These are phyloP conservation scores for Pythium phragmiticola DNA, from an alignment of 352 stramenopile genomes.

Conservation along the genomic window DNA sequence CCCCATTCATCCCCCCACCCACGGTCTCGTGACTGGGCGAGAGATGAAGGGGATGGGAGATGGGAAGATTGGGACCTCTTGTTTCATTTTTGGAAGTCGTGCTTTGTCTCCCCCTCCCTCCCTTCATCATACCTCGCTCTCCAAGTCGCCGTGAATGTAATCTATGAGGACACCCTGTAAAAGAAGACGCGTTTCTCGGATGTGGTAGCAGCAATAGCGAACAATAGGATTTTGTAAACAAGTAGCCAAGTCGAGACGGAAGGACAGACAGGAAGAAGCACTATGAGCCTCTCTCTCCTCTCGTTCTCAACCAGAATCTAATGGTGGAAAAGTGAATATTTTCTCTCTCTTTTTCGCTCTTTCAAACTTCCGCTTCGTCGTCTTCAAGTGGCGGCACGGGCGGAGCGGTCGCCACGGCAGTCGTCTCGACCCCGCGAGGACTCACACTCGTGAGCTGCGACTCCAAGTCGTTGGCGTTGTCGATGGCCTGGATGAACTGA, in stretches of 20 bases:
- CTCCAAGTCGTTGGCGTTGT: conserved; percentile 54
- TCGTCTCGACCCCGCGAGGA: conserved; percentile 3
- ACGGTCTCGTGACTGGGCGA: background rate
- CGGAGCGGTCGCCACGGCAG: background rate
- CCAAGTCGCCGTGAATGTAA: conserved; percentile 23
- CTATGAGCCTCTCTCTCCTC: conserved; percentile 15
- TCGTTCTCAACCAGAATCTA: conserved; percentile 5
- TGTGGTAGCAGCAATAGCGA: conserved; percentile 26
- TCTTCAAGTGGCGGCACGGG: background rate
- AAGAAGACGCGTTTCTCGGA: conserved; percentile 25
- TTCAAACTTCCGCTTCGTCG: conserved; percentile 1
- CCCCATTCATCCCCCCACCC: conserved; percentile 1
- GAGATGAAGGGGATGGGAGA: background rate
- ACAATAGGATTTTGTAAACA: conserved; percentile 32
- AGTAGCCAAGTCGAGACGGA: conserved; percentile 8
- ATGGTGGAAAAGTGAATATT: conserved; percentile 7
- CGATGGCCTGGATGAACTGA: conserved; percentile 58
- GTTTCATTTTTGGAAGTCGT: no score
- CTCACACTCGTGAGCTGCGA: conserved; percentile 5
- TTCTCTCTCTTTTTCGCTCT: background rate
- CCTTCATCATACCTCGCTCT: background rate
- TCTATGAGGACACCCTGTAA: conserved; percentile 27
- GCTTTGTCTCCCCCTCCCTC: no score
- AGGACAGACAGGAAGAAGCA: conserved; percentile 4
- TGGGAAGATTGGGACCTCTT: no score